Percentiles rank a stretch among this genome's conserved stretches.
These are phyloP conservation scores for Phytophthora quininea DNA, from an alignment of 352 stramenopile species.

Conservation along the genomic window DNA sequence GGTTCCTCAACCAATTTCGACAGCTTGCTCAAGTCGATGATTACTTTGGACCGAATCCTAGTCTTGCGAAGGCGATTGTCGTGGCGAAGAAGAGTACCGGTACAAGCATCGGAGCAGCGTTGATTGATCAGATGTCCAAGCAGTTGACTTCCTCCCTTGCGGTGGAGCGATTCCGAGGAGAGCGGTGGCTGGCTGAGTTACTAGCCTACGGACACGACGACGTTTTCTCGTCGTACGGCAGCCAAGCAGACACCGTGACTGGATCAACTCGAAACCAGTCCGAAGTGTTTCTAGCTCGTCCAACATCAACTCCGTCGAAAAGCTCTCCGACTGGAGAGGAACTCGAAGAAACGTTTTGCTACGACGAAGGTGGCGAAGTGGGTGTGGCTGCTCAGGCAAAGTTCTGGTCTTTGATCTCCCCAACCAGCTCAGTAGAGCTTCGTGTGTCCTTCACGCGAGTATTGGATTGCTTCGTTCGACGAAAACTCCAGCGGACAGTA, in stretches of 20 bases:
- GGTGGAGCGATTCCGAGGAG: constrained; percentile 50
- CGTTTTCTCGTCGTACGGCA: constrained; percentile 32
- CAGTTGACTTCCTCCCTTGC: constrained; percentile 31
- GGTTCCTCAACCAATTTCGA: constrained; percentile 46
- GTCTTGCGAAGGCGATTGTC: constrained; percentile 38
- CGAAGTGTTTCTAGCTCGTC: constrained; percentile 23
- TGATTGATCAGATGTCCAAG: constrained; percentile 39
- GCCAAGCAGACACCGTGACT: constrained; percentile 18
- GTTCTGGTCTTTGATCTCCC: constrained; percentile 48
- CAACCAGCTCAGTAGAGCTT: constrained; percentile 15
- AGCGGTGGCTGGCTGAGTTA: constrained; percentile 62
- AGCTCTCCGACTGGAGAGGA: constrained; percentile 24
- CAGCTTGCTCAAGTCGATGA: constrained; percentile 48
- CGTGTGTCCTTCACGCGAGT: constrained; percentile 41
- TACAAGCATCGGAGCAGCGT: constrained; percentile 21
- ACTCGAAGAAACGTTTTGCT: constrained; percentile 57
- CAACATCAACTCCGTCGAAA: constrained; percentile 9
- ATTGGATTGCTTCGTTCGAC: constrained; percentile 42
- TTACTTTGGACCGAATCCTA: constrained; percentile 48
- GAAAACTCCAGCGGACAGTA: constrained; percentile 41
- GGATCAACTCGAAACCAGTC: constrained; percentile 20
- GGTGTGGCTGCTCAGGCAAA: constrained; percentile 39
- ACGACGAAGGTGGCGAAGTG: constrained; percentile 47
- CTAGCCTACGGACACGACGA: constrained; percentile 35
- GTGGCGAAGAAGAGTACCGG: constrained; percentile 20